These are phyloP conservation scores for Fusarium odoratissimum DNA, from an alignment of 2,329 filamentous ascomycete species.

Conservation along the genomic window DNA sequence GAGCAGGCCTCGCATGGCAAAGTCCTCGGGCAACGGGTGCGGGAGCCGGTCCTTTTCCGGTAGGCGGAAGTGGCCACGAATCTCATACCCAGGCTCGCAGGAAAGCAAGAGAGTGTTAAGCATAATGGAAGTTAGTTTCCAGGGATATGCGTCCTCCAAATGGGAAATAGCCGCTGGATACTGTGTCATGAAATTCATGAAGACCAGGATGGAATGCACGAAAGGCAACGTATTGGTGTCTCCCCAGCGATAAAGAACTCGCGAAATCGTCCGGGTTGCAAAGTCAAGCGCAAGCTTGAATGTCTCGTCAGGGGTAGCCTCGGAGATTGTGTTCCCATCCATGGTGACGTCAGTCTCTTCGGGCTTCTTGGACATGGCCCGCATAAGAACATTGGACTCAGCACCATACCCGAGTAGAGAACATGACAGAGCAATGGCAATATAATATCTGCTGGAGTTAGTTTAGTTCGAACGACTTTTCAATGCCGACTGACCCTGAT, in stretches of 20 bases:
- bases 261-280: conserved; percentile 56
- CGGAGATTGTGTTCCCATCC: conserved; percentile 40
- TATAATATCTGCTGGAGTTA: conserved; percentile 45
- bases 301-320: conserved; percentile 39
- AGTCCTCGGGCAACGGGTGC: conserved; percentile 76
- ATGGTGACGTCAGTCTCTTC: conserved; percentile 44
- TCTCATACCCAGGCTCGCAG: conserved; percentile 47
- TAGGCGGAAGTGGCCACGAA: conserved; percentile 61
- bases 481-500: conserved; percentile 50
- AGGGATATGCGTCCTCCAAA: conserved; percentile 62
- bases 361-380: conserved; percentile 48
- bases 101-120: conserved; percentile 52
- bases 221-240: conserved; percentile 72
- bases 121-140: conserved; percentile 57
- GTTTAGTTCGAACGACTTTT: not conserved
- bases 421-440: conserved; percentile 49
- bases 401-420: conserved; percentile 50
- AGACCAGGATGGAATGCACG: conserved; percentile 71
- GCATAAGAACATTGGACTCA: conserved; percentile 60
- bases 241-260: conserved; percentile 63
- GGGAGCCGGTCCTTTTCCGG: conserved; percentile 56
- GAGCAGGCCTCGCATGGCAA: conserved; percentile 70
- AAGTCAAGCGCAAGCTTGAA: conserved; percentile 56
- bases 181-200: conserved; percentile 61
- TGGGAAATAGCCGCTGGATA: conserved; percentile 56